These are phyloP conservation scores for Boletus sp. DNA, from an alignment of 1,284 basidiomycete genomes.

Conservation along the genomic window DNA sequence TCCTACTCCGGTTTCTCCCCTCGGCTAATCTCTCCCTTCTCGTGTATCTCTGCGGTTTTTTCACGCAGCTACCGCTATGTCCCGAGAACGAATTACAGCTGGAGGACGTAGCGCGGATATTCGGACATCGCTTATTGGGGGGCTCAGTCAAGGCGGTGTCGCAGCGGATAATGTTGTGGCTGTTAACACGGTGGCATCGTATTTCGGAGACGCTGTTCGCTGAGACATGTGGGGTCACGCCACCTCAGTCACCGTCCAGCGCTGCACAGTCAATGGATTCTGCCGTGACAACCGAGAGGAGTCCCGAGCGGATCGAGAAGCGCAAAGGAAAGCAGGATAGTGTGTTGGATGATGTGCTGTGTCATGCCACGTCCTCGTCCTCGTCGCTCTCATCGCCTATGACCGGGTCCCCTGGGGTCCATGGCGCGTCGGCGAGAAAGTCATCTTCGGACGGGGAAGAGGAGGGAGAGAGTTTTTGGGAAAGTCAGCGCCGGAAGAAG, in stretches of 20 bases:
- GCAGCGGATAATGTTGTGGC: conserved; percentile 39
- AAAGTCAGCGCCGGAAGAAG: conserved; percentile 27
- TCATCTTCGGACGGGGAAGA: conserved; percentile 25
- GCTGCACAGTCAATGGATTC: neutral
- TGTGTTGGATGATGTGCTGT: neutral
- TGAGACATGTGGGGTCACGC: conserved; percentile 34
- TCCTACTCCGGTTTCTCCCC: conserved; percentile 64
- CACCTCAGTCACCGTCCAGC: conserved; percentile 16
- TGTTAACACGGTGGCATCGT: conserved; percentile 32
- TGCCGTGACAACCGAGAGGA: neutral
- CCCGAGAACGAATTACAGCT: conserved; percentile 38
- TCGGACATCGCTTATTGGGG: conserved; percentile 34
- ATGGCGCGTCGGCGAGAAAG: conserved; percentile 5
- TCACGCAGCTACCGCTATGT: conserved; percentile 43
- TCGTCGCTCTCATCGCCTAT: conserved; percentile 19
- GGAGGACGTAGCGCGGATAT: conserved; percentile 39
- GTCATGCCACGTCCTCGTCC: conserved; percentile 18
- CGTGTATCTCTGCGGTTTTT: conserved; percentile 66
- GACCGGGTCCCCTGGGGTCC: conserved; percentile 18
- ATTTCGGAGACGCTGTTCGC: conserved; percentile 34
- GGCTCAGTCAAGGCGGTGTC: conserved; percentile 29
- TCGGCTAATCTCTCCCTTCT: conserved; percentile 58
- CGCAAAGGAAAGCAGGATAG: conserved; percentile 21
- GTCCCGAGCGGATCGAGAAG: conserved; percentile 19
- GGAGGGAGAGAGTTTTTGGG: conserved; percentile 15